Conservation (phyloP, 1,284 basidiomycete species). For the Moesziomyces globuligerus region DNA sequence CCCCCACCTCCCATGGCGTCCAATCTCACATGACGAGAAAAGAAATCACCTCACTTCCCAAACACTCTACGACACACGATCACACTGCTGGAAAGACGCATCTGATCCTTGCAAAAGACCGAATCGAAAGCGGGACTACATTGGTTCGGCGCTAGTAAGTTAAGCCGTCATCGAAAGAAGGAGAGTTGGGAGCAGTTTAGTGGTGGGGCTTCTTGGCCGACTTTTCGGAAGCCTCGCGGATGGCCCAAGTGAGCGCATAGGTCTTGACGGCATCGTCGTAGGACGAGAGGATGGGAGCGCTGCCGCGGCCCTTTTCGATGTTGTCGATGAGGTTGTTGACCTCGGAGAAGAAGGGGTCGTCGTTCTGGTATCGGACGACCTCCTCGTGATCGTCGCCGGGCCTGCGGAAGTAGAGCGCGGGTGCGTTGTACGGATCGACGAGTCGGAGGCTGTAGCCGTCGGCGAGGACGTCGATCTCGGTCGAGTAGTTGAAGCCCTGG, state of each 20-base stretch:
- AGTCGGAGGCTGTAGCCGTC: slow-evolving; percentile 64
- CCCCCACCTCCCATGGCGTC: too few species aligned
- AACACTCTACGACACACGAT: too few species aligned
- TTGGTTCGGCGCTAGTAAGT: too few species aligned
- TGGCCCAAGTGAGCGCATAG: slow-evolving; percentile 66
- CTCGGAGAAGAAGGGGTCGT: slow-evolving; percentile 68
- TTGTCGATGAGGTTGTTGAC: slow-evolving; percentile 64
- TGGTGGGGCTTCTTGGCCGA: slow-evolving; percentile 46
- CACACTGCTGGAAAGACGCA: too few species aligned
- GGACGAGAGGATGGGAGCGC: slow-evolving; percentile 56
- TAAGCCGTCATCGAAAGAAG: too few species aligned
- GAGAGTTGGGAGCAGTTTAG: slow-evolving; percentile 4
- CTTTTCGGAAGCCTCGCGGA: slow-evolving; percentile 61
- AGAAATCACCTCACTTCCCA: too few species aligned
- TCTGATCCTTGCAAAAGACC: too few species aligned
- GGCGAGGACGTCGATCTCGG: slow-evolving; percentile 64
- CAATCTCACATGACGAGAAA: too few species aligned
- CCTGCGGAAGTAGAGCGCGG: slow-evolving; percentile 64
- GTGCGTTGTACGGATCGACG: slow-evolving; percentile 66
- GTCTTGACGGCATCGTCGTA: slow-evolving; percentile 66
- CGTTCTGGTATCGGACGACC: slow-evolving; percentile 64
- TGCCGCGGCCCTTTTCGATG: slow-evolving; percentile 59
- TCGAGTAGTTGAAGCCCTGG: slow-evolving; percentile 66
- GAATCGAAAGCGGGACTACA: too few species aligned
- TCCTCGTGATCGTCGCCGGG: slow-evolving; percentile 67